These are phyloP conservation scores for Clavispora santaluciae DNA, from an alignment of 805 yeast species.

Conservation along the genomic window DNA sequence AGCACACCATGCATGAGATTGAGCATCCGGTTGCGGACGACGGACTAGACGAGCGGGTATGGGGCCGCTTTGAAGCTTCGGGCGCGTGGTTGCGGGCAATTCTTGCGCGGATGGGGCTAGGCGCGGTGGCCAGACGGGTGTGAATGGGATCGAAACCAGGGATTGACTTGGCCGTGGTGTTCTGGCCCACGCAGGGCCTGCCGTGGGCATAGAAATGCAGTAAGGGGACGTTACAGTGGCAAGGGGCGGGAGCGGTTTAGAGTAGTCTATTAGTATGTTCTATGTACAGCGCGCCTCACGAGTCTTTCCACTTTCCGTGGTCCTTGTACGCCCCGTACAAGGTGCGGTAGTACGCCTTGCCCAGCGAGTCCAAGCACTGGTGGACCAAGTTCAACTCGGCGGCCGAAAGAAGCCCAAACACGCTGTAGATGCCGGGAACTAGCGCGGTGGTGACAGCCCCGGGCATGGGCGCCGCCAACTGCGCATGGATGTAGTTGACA, in stretches of 20 bases:
- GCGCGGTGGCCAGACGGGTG: background rate
- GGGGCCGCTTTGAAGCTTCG: conserved; percentile 19
- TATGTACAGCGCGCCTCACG: conserved; percentile 18
- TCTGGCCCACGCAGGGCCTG: no score
- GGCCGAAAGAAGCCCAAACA: conserved; percentile 66
- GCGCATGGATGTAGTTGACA: conserved; percentile 51
- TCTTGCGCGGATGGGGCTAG: conserved; percentile 1
- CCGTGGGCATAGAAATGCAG: no score
- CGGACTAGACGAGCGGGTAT: conserved; percentile 28
- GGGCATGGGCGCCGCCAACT: conserved; percentile 47
- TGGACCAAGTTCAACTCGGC: conserved; percentile 61
- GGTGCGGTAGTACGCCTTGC: conserved; percentile 61
- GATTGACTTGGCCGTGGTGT: no score
- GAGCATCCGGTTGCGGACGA: conserved; percentile 15
- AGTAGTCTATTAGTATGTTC: background rate
- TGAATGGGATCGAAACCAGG: no score
- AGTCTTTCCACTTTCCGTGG: conserved; percentile 78
- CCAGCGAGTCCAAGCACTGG: conserved; percentile 61
- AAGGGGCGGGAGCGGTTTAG: no score
- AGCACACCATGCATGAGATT: conserved; percentile 33
- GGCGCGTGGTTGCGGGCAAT: conserved; percentile 2
- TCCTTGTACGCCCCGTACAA: conserved; percentile 70
- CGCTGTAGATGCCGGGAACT: conserved; percentile 50
- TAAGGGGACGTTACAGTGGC: no score
- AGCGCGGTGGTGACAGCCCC: conserved; percentile 44